Conservation (phyloP, 169 alveolate genomes). For the Cryptosporidium sp. region DNA sequence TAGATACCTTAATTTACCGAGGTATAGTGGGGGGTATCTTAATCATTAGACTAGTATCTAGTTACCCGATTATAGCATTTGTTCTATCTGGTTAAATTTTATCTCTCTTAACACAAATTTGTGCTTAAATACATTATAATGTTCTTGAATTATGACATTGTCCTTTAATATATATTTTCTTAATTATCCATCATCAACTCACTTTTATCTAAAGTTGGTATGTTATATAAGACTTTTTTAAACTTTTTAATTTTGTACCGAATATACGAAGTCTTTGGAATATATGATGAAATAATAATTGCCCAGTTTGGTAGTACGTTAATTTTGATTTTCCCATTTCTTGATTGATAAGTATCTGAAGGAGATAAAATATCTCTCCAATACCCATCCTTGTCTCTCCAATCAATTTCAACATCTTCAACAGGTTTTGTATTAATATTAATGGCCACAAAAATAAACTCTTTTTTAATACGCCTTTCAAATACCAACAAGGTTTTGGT, state of each 20-base stretch:
- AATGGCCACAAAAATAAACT: conserved; percentile 21
- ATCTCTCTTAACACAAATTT: not conserved
- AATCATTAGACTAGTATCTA: no score
- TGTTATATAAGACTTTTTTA: not conserved
- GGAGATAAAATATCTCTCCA: conserved; percentile 67
- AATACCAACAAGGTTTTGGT: conserved; percentile 22
- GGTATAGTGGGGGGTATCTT: no score
- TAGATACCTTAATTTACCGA: no score
- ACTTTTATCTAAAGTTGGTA: not conserved
- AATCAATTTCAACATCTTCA: conserved; percentile 5
- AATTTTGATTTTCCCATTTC: conserved; percentile 32
- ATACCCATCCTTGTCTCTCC: conserved; percentile 37
- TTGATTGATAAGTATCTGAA: not conserved
- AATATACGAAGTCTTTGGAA: conserved; percentile 2
- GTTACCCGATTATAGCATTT: no score
- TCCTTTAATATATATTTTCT: not conserved
- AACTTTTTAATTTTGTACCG: conserved; percentile 18
- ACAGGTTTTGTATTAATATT: conserved; percentile 24
- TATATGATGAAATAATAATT: conserved; percentile 15
- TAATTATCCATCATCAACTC: not conserved
- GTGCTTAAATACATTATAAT: not conserved
- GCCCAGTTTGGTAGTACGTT: conserved; percentile 44
- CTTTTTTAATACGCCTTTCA: conserved; percentile 29
- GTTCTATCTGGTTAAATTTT: no score
- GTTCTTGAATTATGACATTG: not conserved